A percentile compares a stretch with the other conserved stretches of the same genome.
Evolutionary conservation across 2,329 filamentous ascomycete genomes (phyloP).

Genomic region (Colletotrichum spinosum): DNA sequence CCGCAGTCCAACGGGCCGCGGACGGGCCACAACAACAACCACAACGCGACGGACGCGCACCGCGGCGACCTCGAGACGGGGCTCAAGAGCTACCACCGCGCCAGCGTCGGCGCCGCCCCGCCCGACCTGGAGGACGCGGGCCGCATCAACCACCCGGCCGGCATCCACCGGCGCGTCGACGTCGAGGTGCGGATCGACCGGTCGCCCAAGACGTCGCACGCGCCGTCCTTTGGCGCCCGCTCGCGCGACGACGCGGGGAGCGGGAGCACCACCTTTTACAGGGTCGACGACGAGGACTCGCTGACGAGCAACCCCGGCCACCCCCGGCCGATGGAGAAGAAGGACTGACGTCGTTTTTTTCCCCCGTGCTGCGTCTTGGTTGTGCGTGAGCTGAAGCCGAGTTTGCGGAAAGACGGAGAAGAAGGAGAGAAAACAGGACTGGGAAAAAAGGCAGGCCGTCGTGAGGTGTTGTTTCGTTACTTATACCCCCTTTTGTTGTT

Average conservation of each 20-base stretch:
- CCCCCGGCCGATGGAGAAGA: conserved; percentile 7
- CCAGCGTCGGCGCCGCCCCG: conserved; percentile 6
- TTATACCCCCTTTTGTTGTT: conserved; percentile 19
- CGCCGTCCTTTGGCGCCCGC: conserved; percentile 1
- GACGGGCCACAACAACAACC: background rate
- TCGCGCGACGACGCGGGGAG: conserved; percentile 8
- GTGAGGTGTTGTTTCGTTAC: conserved; percentile 4
- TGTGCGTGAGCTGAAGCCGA: background rate
- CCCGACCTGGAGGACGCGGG: background rate
- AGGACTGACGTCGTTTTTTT: background rate
- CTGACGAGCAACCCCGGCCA: conserved; percentile 19
- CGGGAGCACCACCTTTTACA: conserved; percentile 18
- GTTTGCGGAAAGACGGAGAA: too few species aligned
- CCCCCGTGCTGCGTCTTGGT: background rate
- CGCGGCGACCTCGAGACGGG: conserved; percentile 3
- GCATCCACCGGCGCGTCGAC: conserved; percentile 19
- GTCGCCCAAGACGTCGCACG: background rate
- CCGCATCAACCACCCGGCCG: background rate
- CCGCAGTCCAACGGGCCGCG: conserved; percentile 5
- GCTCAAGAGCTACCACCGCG: conserved; percentile 23
- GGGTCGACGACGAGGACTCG: conserved; percentile 30
- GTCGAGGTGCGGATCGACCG: conserved; percentile 25
- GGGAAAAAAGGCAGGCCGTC: background rate
- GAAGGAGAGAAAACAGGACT: too few species aligned
- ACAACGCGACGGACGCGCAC: background rate